Conservation (phyloP, 805 yeast species). For the Ogataea parapolymorpha region DNA sequence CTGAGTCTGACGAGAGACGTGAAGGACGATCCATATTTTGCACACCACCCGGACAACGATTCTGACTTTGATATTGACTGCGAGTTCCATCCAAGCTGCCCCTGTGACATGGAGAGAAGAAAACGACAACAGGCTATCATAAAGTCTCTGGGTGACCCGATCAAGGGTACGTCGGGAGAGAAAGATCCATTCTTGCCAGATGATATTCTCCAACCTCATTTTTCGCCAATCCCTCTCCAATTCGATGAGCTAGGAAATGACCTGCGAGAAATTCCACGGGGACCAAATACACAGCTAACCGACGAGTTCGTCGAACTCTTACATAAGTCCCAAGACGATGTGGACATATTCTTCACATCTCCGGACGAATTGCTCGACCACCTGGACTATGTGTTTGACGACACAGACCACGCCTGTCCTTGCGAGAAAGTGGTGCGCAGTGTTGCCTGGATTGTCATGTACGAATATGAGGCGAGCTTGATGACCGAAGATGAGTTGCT, state of each 20-base stretch:
- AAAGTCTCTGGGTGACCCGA: not conserved
- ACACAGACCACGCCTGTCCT: constrained; percentile 29
- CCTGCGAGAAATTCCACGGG: constrained; percentile 72
- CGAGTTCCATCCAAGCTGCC: constrained; percentile 37
- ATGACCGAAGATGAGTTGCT: constrained; percentile 22
- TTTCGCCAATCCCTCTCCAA: constrained; percentile 32
- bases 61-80: constrained; percentile 19
- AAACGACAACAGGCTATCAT: constrained; percentile 9
- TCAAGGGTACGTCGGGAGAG: not conserved
- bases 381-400: constrained; percentile 27
- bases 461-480: constrained; percentile 24
- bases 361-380: constrained; percentile 26
- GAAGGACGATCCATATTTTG: constrained; percentile 22
- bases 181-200: not conserved
- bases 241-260: constrained; percentile 62
- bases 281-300: constrained; percentile 42
- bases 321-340: constrained; percentile 21
- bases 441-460: constrained; percentile 49
- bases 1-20: constrained; percentile 28
- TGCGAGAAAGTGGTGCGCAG: constrained; percentile 41
- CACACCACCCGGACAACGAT: constrained; percentile 24
- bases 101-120: constrained; percentile 31
- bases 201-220: constrained; percentile 5
- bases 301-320: constrained; percentile 25
- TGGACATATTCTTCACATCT: constrained; percentile 24